A percentile compares a stretch with the other conserved stretches of the same genome.
Evolutionary conservation across 805 yeast species (phyloP).

Genomic region (Candida taoyuanica): DNA sequence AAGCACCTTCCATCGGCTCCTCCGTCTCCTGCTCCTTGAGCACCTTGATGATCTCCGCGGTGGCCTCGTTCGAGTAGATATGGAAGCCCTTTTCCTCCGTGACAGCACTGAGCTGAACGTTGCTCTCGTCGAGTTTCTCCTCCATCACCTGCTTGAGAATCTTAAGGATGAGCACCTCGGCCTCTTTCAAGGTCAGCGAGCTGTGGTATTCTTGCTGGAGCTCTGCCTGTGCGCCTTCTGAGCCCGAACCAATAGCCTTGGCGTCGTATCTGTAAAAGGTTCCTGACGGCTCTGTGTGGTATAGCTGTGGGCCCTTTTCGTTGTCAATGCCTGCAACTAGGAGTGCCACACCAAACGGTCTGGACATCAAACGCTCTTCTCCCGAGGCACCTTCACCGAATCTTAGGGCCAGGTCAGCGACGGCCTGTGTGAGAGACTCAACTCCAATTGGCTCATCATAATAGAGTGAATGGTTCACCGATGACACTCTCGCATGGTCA

Average conservation of each 20-base stretch:
- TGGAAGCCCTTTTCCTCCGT: conserved; percentile 83
- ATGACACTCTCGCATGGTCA: conserved; percentile 92
- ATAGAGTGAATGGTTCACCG: conserved; percentile 82
- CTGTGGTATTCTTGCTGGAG: conserved; percentile 94
- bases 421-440: conserved; percentile 92
- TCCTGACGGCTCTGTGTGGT: conserved; percentile 99
- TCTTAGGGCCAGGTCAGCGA: conserved; percentile 93
- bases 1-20: conserved; percentile 25
- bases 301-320: conserved; percentile 92
- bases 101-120: conserved; percentile 92
- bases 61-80: conserved; percentile 77
- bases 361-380: conserved; percentile 85
- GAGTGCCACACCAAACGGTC: conserved; percentile 98
- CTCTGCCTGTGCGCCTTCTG: conserved; percentile 98
- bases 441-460: conserved; percentile 91
- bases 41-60: conserved; percentile 72
- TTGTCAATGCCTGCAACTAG: conserved; percentile 91
- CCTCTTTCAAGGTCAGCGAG: conserved; percentile 86
- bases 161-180: conserved; percentile 83
- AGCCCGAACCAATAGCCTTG: conserved; percentile 97
- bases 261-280: conserved; percentile 97
- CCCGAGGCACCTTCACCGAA: conserved; percentile 98
- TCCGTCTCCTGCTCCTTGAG: conserved; percentile 68
- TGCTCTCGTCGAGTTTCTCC: conserved; percentile 91
- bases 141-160: conserved; percentile 98